Evolutionary conservation across 176 grass and related monocot genomes (phyloP).

Genomic region (Pontederia paniculata): DNA sequence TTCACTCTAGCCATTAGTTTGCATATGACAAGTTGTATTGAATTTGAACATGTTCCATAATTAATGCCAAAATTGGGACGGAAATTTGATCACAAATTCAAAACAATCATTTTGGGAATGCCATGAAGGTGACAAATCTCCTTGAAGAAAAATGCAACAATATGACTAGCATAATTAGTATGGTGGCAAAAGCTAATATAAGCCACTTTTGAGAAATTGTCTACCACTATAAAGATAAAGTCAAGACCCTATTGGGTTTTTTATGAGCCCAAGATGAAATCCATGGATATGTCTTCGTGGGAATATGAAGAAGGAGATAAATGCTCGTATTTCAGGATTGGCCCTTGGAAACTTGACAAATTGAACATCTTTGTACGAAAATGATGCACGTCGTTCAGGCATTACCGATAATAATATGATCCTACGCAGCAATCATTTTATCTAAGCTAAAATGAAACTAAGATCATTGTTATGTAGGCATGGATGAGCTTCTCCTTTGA

Average conservation of each 20-base stretch:
- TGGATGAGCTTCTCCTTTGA: no score
- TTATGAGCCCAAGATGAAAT: neutral
- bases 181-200: neutral
- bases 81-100: neutral
- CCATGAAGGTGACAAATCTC: no score
- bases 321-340: neutral
- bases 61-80: neutral
- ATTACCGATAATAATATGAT: neutral
- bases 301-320: neutral
- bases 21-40: no score
- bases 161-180: neutral
- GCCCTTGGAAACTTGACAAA: neutral
- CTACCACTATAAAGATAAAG: neutral
- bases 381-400: neutral
- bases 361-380: neutral
- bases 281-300: neutral
- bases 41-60: neutral
- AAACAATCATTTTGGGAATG: neutral
- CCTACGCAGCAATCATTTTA: neutral
- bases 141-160: neutral
- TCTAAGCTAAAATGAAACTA: neutral
- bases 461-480: neutral
- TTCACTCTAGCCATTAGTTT: no score
- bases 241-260: neutral
- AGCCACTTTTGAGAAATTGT: neutral